A percentile compares a stretch with the other conserved stretches of the same genome.
Evolutionary conservation across 2,329 filamentous ascomycete genomes (phyloP).

Genomic region (Ceratocystis cubensis): DNA sequence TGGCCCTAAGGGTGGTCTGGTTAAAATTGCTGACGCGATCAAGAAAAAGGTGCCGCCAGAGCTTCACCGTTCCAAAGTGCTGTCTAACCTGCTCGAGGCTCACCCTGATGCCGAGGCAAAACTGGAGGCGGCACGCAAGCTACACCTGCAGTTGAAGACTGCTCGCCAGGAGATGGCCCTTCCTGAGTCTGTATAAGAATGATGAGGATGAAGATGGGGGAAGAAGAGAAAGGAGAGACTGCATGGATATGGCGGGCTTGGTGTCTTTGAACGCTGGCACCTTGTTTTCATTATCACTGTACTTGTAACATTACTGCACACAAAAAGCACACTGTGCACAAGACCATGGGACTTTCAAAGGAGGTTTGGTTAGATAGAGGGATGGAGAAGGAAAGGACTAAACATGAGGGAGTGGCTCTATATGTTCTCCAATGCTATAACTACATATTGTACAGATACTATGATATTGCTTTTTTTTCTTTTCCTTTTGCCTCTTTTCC

Average conservation of each 20-base stretch:
- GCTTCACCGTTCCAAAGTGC: constrained; percentile 26
- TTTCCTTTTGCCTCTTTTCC: no score
- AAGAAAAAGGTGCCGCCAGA: constrained; percentile 58
- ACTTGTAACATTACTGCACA: constrained; percentile 19
- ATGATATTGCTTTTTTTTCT: neutral
- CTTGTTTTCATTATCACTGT: constrained; percentile 15
- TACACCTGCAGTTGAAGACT: constrained; percentile 44
- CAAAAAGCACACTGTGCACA: constrained; percentile 2
- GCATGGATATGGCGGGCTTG: neutral
- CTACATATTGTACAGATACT: constrained; percentile 16
- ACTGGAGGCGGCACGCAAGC: constrained; percentile 37
- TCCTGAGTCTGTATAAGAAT: constrained; percentile 28
- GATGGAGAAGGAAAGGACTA: neutral
- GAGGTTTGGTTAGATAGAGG: constrained; percentile 1
- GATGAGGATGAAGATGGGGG: constrained; percentile 21
- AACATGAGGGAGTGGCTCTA: constrained; percentile 9
- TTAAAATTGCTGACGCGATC: constrained; percentile 79
- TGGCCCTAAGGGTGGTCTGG: constrained; percentile 74
- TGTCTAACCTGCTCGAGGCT: constrained; percentile 28
- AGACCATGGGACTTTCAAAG: constrained; percentile 5
- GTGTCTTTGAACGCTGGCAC: neutral
- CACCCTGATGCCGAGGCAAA: constrained; percentile 36
- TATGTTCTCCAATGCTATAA: constrained; percentile 14
- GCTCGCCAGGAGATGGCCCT: constrained; percentile 28
- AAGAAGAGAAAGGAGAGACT: constrained; percentile 22